Percentiles rank a stretch among this genome's conserved stretches.
Evolutionary conservation across 1,284 basidiomycete genomes (phyloP).

Genomic region (Microbotryum silenes-acaulis): DNA sequence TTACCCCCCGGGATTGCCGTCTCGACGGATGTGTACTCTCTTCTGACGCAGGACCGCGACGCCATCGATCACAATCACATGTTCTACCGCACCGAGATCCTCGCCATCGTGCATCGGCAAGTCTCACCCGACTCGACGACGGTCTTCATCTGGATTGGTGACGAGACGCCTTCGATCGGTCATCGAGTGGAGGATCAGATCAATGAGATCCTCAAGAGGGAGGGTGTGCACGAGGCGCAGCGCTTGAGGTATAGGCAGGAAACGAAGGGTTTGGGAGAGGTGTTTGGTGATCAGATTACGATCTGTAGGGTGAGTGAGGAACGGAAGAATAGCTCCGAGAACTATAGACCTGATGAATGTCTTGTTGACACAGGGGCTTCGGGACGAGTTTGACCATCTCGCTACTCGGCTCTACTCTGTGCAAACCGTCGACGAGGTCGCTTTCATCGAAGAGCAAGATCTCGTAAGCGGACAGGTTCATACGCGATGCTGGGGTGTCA

Average conservation of each 20-base stretch:
- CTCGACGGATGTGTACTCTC: constrained; percentile 21
- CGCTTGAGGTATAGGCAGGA: constrained; percentile 8
- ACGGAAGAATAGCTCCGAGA: too few relatives aligned
- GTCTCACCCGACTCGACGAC: constrained; percentile 1
- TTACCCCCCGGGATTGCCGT: constrained; percentile 4
- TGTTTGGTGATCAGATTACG: constrained; percentile 23
- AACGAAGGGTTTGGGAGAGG: constrained; percentile 11
- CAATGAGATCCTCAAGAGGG: constrained; percentile 5
- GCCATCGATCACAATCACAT: constrained; percentile 28
- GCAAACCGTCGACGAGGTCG: constrained; percentile 1
- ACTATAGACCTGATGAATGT: neutral
- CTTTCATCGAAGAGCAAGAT: constrained; percentile 18
- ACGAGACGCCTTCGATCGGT: constrained; percentile 11
- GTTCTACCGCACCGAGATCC: constrained; percentile 15
- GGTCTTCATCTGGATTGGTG: constrained; percentile 22
- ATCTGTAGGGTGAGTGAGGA: constrained; percentile 11
- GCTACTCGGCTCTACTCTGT: constrained; percentile 12
- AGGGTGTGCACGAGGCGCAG: neutral
- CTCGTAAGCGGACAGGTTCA: constrained; percentile 3
- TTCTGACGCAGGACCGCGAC: constrained; percentile 18
- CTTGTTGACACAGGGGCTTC: constrained; percentile 4
- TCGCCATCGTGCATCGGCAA: constrained; percentile 19
- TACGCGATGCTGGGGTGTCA: neutral
- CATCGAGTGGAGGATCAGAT: constrained; percentile 4
- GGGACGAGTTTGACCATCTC: constrained; percentile 25